Conservation (phyloP, 1,139 yeast genomes). For the Lodderomyces elongisporus region DNA sequence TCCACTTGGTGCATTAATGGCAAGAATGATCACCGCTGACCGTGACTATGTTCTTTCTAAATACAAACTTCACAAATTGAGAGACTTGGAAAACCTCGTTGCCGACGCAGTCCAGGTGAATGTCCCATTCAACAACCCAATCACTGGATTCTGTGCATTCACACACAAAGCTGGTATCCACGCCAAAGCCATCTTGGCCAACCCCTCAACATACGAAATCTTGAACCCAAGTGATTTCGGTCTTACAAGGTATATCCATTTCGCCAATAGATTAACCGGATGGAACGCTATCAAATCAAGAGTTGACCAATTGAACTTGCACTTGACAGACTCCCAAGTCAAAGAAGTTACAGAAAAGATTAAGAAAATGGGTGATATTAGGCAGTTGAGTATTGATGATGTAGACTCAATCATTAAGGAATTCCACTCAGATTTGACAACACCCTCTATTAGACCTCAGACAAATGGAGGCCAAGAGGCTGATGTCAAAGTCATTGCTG, state of each 20-base stretch:
- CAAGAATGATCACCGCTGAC: conserved; percentile 98
- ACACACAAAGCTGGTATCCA: conserved; percentile 99
- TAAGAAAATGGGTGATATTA: conserved; percentile 89
- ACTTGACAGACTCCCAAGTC: conserved; percentile 86
- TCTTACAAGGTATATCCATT: conserved; percentile 90
- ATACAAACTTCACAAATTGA: conserved; percentile 91
- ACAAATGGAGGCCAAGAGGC: conserved; percentile 13
- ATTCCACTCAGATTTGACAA: conserved; percentile 65
- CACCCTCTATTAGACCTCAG: conserved; percentile 26
- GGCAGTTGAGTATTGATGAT: conserved; percentile 92
- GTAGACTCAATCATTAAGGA: conserved; percentile 96
- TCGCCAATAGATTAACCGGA: conserved; percentile 96
- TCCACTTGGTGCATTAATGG: conserved; percentile 97
- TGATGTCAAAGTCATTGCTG: conserved; percentile 13
- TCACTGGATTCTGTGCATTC: conserved; percentile 98
- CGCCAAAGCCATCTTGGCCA: conserved; percentile 97
- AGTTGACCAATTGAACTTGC: conserved; percentile 92
- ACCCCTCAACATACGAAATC: conserved; percentile 96
- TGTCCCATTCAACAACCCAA: conserved; percentile 97
- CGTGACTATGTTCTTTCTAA: conserved; percentile 93
- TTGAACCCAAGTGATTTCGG: conserved; percentile 94
- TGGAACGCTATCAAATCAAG: conserved; percentile 99
- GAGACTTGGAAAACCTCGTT: conserved; percentile 92
- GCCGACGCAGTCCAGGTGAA: conserved; percentile 97
- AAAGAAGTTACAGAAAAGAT: conserved; percentile 93